Evolutionary conservation across 2,329 filamentous ascomycete species (phyloP), one percentile per base, ranked within the genome.

Genomic region (Dryadomyces quercivorus): DNA sequence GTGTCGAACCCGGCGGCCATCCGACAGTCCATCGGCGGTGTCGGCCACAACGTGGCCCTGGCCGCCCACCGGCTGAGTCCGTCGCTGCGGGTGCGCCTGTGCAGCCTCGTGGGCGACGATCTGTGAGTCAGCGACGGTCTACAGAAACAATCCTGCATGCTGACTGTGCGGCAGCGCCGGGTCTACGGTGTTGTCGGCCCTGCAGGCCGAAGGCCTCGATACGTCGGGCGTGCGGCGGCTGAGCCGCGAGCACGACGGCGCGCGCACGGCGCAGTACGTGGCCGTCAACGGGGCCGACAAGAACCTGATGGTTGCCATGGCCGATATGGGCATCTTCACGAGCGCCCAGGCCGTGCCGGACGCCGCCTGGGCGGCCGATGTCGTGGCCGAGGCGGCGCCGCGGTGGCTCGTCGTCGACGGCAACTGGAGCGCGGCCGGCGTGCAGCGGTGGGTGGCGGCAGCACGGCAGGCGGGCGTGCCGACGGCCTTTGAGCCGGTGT

Each of bases 261-360:
- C 76, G 36, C 78, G 86, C 55, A 97, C 92, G 2, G 89, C 91
- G 0, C 90, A 96, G 66, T 97, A 97, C 66, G 80, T 97, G 3
- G 86, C 92, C 16, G 75, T 97, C 59, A 98, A 97, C 65, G 87
- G 94, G 64, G 74, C 75, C 0, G 81, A 85, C 57, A 94, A 90
- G 67, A 86, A 91, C 59, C 79, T 98, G 2, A 77, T 91, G n/a
- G 70, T 96, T 59, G 92, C 90, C 48, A 95, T 96, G 88, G 91
- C 92, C 5, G 93, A 97, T 65, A 96, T 97, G 90, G 80, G 76
- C 54, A 92, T 95, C 61, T 80, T 95, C 31, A 21, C 38, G 4
- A 50, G 77, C 82, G n/a, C 64, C 70, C 16, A 70, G 77, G 18
- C 9, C 47, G 0, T 76, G 78, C 58, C 67, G 75, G 0, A 12